Conservation (phyloP, 2,329 filamentous ascomycete species). For the Zymoseptoria passerinii region DNA sequence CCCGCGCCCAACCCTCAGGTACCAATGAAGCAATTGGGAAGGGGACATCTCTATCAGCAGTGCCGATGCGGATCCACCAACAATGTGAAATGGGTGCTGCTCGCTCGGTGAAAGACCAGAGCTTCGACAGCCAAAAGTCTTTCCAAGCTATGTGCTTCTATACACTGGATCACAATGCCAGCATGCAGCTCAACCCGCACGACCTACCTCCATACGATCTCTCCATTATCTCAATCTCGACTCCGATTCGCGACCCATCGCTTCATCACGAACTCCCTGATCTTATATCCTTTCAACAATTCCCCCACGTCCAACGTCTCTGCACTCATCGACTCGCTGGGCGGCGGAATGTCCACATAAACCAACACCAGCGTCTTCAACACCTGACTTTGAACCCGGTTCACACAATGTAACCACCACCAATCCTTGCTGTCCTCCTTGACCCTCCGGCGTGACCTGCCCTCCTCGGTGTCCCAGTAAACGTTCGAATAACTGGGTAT, state of each 20-base stretch:
- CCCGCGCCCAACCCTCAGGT: too few relatives aligned
- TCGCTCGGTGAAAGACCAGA: neutral
- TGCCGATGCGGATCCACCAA: too few relatives aligned
- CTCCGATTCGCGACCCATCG: slow-evolving; percentile 81
- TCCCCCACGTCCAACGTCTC: slow-evolving; percentile 49
- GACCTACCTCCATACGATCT: neutral
- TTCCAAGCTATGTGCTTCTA: neutral
- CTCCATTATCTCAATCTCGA: slow-evolving; percentile 40
- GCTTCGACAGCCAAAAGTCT: neutral
- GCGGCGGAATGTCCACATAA: slow-evolving; percentile 83
- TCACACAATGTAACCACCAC: slow-evolving; percentile 82
- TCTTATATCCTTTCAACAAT: slow-evolving; percentile 60
- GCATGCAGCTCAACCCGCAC: neutral
- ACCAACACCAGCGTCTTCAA: slow-evolving; percentile 81
- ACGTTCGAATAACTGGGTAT: slow-evolving; percentile 70
- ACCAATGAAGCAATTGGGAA: too few relatives aligned
- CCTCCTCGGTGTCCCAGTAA: slow-evolving; percentile 54
- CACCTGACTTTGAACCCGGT: slow-evolving; percentile 81
- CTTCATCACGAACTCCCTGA: slow-evolving; percentile 72
- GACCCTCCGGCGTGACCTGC: slow-evolving; percentile 38
- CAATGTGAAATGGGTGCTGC: neutral
- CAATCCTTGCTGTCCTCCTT: slow-evolving; percentile 50
- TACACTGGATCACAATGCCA: neutral
- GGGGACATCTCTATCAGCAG: too few relatives aligned
- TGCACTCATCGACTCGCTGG: slow-evolving; percentile 29